A percentile compares a stretch with the other conserved stretches of the same genome.
These are phyloP conservation scores for Hygrocybe punicea DNA, from an alignment of 768 basidiomycete species.

Conservation along the genomic window DNA sequence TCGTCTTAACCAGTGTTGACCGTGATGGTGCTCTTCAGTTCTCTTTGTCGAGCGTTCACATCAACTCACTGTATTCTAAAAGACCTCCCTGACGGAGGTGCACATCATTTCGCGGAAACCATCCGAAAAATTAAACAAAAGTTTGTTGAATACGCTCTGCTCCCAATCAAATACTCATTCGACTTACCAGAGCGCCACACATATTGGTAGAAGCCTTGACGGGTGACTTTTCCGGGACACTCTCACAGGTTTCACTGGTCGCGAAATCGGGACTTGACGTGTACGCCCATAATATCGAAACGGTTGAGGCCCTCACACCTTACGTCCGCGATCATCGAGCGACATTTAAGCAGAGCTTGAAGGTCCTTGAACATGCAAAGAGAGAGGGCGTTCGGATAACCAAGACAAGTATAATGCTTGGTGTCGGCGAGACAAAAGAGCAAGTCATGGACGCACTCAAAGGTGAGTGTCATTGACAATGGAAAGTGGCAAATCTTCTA, in stretches of 20 bases:
- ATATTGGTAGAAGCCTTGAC: conserved; percentile 97
- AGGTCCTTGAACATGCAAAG: conserved; percentile 81
- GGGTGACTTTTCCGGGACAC: conserved; percentile 83
- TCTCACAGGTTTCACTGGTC: conserved; percentile 73
- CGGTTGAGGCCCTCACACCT: conserved; percentile 90
- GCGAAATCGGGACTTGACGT: conserved; percentile 95
- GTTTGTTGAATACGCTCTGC: conserved; percentile 38
- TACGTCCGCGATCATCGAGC: conserved; percentile 94
- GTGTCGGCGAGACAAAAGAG: conserved; percentile 85
- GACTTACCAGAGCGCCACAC: conserved; percentile 69
- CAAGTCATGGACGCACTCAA: conserved; percentile 79
- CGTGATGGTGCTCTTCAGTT: conserved; percentile 70
- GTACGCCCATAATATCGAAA: conserved; percentile 97
- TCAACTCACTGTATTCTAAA: not conserved
- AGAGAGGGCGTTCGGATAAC: conserved; percentile 81
- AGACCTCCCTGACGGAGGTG: conserved; percentile 93
- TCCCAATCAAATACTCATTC: not conserved
- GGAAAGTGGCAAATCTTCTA: conserved; percentile 1
- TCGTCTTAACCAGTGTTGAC: conserved; percentile 95
- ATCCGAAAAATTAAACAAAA: conserved; percentile 95
- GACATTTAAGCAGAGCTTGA: conserved; percentile 80
- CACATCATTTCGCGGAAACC: conserved; percentile 92
- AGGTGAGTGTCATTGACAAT: conserved; percentile 47
- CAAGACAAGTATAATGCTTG: conserved; percentile 98
- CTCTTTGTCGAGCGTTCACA: not conserved